Conservation (phyloP, 2,329 filamentous ascomycete genomes). For the Clarireedia hainanense region DNA sequence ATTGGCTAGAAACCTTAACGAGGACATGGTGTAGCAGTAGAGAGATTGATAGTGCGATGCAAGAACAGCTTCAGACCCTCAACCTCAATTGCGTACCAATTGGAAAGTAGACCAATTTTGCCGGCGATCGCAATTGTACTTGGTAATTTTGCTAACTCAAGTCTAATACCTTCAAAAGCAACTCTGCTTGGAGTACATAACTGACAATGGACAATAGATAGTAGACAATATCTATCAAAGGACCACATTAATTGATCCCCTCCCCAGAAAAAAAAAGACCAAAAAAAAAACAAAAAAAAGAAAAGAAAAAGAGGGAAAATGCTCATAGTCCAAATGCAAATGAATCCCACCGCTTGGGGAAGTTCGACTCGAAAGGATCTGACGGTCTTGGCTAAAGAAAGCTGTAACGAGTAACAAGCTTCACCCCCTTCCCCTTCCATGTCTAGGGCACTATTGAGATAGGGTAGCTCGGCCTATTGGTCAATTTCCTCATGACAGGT, state of each 20-base stretch:
- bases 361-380: conserved; percentile 4
- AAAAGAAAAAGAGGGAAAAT: no score
- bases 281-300: no score
- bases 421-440: neutral
- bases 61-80: no score
- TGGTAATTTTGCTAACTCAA: no score
- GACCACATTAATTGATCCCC: no score
- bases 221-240: no score
- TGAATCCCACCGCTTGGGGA: neutral
- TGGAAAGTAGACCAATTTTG: no score
- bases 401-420: neutral
- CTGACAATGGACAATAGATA: neutral
- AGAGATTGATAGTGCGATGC: neutral
- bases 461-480: conserved; percentile 2
- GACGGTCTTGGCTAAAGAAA: conserved; percentile 2
- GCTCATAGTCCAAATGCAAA: neutral
- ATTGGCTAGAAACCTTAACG: neutral
- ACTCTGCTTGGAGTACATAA: neutral
- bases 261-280: no score
- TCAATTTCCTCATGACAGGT: neutral
- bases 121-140: no score
- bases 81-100: no score
- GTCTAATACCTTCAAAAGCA: neutral
- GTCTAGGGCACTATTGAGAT: conserved; percentile 5
- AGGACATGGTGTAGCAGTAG: neutral